Evolutionary conservation across 1,139 yeast species (phyloP).

Genomic region (Lodderomyces orthopsilosis): DNA sequence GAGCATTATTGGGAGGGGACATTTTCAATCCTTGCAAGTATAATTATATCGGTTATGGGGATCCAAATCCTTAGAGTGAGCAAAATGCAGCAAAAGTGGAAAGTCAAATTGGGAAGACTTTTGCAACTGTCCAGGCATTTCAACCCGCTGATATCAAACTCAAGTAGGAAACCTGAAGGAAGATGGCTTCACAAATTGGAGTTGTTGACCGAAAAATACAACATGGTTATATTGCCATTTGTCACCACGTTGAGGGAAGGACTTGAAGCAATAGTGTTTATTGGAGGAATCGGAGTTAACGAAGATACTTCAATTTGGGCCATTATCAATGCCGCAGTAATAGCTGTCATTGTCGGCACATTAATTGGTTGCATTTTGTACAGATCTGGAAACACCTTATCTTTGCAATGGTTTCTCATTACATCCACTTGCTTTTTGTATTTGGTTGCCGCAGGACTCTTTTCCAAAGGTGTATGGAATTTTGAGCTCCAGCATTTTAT

Average conservation of each 20-base stretch:
- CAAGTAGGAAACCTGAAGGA: conserved; percentile 7
- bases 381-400: conserved; percentile 42
- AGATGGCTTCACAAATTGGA: conserved; percentile 13
- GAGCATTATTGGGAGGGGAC: conserved; percentile 51
- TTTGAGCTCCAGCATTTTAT: conserved; percentile 43
- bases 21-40: conserved; percentile 42
- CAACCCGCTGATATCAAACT: neutral
- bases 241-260: conserved; percentile 48
- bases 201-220: conserved; percentile 31
- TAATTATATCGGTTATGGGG: conserved; percentile 47
- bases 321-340: conserved; percentile 28
- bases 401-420: conserved; percentile 41
- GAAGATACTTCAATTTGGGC: conserved; percentile 37
- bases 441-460: conserved; percentile 45
- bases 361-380: conserved; percentile 36
- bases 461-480: conserved; percentile 47
- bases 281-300: conserved; percentile 48
- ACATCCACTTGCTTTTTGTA: conserved; percentile 42
- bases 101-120: conserved; percentile 49
- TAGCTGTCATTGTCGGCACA: conserved; percentile 33
- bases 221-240: conserved; percentile 43
- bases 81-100: conserved; percentile 82
- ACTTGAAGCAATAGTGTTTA: conserved; percentile 46
- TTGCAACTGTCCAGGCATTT: conserved; percentile 21
- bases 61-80: conserved; percentile 41